These are phyloP conservation scores for Orbilia javanica DNA, from an alignment of 2,329 filamentous ascomycete genomes.

Conservation along the genomic window DNA sequence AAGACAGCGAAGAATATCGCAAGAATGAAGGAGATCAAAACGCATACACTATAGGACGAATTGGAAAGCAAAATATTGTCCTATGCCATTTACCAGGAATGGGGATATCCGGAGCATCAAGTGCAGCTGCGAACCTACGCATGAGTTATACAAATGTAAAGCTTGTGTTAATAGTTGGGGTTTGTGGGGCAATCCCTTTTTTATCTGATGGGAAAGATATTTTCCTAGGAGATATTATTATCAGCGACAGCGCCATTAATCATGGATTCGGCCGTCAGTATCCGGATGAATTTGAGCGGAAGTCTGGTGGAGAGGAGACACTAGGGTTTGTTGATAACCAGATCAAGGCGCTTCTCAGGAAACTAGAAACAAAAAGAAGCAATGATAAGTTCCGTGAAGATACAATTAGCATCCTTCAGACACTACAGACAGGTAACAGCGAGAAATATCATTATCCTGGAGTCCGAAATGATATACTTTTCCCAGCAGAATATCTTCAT, in stretches of 20 bases:
- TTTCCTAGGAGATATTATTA: conserved; percentile 64
- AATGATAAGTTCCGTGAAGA: not conserved
- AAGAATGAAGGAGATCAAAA: conserved; percentile 59
- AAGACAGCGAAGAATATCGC: conserved; percentile 41
- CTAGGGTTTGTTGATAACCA: conserved; percentile 22
- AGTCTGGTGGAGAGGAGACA: conserved; percentile 53
- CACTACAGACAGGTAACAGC: conserved; percentile 24
- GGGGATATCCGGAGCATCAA: conserved; percentile 51
- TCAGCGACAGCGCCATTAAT: conserved; percentile 62
- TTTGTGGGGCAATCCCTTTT: conserved; percentile 61
- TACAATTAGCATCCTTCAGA: not conserved
- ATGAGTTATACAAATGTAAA: conserved; percentile 50
- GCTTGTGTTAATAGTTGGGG: conserved; percentile 60
- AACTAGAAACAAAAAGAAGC: conserved; percentile 27
- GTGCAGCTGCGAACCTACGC: conserved; percentile 26
- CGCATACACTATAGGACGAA: conserved; percentile 60
- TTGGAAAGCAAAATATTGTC: conserved; percentile 58
- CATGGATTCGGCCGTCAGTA: conserved; percentile 55
- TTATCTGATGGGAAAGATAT: conserved; percentile 51
- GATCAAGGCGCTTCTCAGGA: conserved; percentile 34
- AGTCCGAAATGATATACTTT: conserved; percentile 56
- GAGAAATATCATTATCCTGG: conserved; percentile 55
- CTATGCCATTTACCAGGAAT: conserved; percentile 43
- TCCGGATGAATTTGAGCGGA: conserved; percentile 56
- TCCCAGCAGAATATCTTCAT: conserved; percentile 42